Evolutionary conservation across 148 eudicot species (phyloP), one percentile per base, ranked within the genome.

Genomic region (Camellia sinensis): DNA sequence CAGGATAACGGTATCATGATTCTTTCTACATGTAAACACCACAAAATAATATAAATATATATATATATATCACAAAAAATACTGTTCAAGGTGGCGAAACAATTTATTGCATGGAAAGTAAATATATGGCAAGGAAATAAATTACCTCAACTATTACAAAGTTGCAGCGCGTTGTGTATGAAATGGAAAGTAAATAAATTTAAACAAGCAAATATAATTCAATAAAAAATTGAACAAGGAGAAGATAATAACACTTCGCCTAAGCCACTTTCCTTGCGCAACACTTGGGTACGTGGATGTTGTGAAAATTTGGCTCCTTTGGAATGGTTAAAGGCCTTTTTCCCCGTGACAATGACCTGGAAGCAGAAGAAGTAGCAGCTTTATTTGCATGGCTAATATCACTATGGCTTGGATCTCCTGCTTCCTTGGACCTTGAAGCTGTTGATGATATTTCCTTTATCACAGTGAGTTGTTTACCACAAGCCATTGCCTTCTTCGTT

Each of bases 141-240:
- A n/a, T n/a, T 29, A 29, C 37, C 37, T 29, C 37, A 29, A 29
- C 37, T 29, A 29, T 29, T 29, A 29, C 37, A 29, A 29, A 29
- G 37, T 29, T 29, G 37, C 37, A 29, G 1, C 1, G 37, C 37
- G 37, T 29, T 29, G 37, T 29, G 37, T 29, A 29, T 29, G 37
- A 29, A 29, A 29, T 29, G 37, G 37, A 29, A 29, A 29, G 37
- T 29, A 29, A 29, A 29, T 29, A 29, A 29, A 29, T 29, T 40
- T 14, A 57, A 54, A 41, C 81, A 44, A 78, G 67, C 57, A 71
- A 53, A 59, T 40, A 29, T 12, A 44, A 89, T 85, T 86, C 88
- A 90, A 90, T 89, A 84, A 78, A 70, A 22, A 77, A 90, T 87
- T 89, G 93, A 86, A 88, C 90, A 67, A 81, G 52, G 68, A 52